Conservation (phyloP, 1,284 basidiomycete genomes). For the Rhodofomes roseus region DNA sequence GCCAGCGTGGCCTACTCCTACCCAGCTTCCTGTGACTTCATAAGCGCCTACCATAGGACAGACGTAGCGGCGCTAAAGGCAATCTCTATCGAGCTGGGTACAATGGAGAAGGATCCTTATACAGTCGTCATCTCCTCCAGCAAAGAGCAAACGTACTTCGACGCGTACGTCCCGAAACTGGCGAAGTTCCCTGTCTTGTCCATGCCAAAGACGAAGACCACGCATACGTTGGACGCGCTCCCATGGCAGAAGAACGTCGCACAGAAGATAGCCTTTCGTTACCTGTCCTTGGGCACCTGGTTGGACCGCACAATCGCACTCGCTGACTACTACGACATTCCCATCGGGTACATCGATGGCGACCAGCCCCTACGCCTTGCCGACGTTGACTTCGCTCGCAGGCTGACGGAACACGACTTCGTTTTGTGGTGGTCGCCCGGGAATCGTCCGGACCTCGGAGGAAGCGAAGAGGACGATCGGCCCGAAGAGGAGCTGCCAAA, state of each 20-base stretch:
- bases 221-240: constrained; percentile 74
- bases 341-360: constrained; percentile 87
- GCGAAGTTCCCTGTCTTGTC: constrained; percentile 86
- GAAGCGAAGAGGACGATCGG: constrained; percentile 84
- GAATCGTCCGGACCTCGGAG: constrained; percentile 91
- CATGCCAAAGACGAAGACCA: constrained; percentile 73
- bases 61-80: constrained; percentile 83
- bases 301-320: constrained; percentile 79
- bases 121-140: constrained; percentile 84
- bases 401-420: constrained; percentile 84
- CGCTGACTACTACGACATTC: constrained; percentile 91
- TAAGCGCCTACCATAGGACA: constrained; percentile 75
- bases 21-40: constrained; percentile 67
- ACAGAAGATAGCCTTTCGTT: constrained; percentile 82
- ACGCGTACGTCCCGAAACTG: constrained; percentile 69
- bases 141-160: constrained; percentile 86
- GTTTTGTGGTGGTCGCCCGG: constrained; percentile 96
- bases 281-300: constrained; percentile 78
- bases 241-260: constrained; percentile 75
- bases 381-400: constrained; percentile 89
- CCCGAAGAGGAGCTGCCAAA: constrained; percentile 78
- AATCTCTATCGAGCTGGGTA: constrained; percentile 83
- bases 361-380: constrained; percentile 87
- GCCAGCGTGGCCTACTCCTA: constrained; percentile 61
- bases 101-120: constrained; percentile 67